Percentiles rank a stretch among this genome's conserved stretches.
phyloP scores from a whole-genome alignment of 768 basidiomycete genomes.

The Lactifluus piperatus region DNA sequence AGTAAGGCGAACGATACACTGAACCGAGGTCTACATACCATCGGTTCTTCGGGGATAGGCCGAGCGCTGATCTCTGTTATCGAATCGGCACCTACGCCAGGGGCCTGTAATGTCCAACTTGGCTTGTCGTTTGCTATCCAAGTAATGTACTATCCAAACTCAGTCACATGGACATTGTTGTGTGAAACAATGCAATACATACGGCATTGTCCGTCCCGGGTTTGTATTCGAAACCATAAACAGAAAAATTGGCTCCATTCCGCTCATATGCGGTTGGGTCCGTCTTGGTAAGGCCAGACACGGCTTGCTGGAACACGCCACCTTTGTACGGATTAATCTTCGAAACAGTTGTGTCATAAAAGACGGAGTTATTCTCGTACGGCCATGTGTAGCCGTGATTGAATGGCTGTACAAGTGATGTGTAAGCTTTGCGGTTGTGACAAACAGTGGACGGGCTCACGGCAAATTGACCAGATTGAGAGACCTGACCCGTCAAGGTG shows the following conservation, averaged over 20 bases:
- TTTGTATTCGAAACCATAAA: conserved; percentile 38
- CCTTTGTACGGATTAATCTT: conserved; percentile 56
- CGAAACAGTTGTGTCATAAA: neutral
- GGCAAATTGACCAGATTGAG: conserved; percentile 20
- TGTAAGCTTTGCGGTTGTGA: neutral
- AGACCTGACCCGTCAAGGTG: conserved; percentile 1
- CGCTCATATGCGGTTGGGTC: conserved; percentile 26
- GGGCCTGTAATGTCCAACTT: conserved; percentile 33
- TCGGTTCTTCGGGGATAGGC: conserved; percentile 36
- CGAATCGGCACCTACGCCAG: conserved; percentile 30
- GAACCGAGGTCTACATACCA: conserved; percentile 23
- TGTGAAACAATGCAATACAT: neutral
- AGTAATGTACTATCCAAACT: conserved; percentile 29
- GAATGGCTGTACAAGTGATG: conserved; percentile 14
- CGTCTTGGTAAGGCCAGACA: conserved; percentile 58
- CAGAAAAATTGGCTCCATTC: conserved; percentile 28
- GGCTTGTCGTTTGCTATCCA: conserved; percentile 34
- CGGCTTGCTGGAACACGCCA: conserved; percentile 76
- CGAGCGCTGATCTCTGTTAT: conserved; percentile 28
- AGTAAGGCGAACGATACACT: neutral
- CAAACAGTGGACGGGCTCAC: conserved; percentile 2
- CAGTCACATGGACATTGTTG: neutral
- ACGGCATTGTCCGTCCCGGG: conserved; percentile 26
- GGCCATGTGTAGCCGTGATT: conserved; percentile 13
- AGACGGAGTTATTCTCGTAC: neutral